These are phyloP conservation scores for Rutstroemia sydowiana DNA, from an alignment of 2,329 filamentous ascomycete genomes.

Conservation along the genomic window DNA sequence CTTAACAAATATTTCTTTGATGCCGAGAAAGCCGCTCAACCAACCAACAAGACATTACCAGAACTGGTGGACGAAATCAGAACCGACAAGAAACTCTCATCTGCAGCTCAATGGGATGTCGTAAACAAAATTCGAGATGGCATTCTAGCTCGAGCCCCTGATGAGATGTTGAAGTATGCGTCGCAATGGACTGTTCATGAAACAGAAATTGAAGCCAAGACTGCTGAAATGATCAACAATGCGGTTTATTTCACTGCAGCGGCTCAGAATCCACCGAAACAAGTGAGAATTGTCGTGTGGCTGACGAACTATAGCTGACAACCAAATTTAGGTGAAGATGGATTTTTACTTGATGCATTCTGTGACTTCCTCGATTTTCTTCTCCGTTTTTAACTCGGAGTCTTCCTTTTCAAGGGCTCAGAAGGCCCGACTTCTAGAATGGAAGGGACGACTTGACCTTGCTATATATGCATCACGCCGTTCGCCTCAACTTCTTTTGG, in stretches of 20 bases:
- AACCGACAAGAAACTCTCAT: constrained; percentile 47
- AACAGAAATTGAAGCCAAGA: constrained; percentile 41
- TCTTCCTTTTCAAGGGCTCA: constrained; percentile 51
- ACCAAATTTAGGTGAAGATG: constrained; percentile 46
- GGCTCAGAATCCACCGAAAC: constrained; percentile 55
- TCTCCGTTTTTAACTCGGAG: constrained; percentile 57
- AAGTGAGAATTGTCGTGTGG: constrained; percentile 15
- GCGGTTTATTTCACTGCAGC: constrained; percentile 41
- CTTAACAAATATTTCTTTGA: constrained; percentile 46
- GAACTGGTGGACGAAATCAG: constrained; percentile 55
- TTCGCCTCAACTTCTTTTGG: constrained; percentile 50
- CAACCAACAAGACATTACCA: constrained; percentile 39
- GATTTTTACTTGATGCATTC: constrained; percentile 83
- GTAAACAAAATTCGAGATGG: constrained; percentile 62
- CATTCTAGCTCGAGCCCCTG: constrained; percentile 52
- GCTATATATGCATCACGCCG: constrained; percentile 65
- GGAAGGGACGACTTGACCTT: constrained; percentile 72
- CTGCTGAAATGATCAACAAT: constrained; percentile 64
- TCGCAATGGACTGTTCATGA: constrained; percentile 51
- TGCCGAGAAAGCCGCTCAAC: constrained; percentile 41
- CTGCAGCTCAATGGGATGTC: constrained; percentile 45
- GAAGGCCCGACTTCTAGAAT: constrained; percentile 69
- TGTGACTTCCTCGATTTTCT: constrained; percentile 65
- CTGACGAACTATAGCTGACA: not conserved
- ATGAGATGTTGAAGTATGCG: constrained; percentile 56